Evolutionary conservation across 2,329 filamentous ascomycete species (phyloP).

Genomic region (Madurella mycetomatis): DNA sequence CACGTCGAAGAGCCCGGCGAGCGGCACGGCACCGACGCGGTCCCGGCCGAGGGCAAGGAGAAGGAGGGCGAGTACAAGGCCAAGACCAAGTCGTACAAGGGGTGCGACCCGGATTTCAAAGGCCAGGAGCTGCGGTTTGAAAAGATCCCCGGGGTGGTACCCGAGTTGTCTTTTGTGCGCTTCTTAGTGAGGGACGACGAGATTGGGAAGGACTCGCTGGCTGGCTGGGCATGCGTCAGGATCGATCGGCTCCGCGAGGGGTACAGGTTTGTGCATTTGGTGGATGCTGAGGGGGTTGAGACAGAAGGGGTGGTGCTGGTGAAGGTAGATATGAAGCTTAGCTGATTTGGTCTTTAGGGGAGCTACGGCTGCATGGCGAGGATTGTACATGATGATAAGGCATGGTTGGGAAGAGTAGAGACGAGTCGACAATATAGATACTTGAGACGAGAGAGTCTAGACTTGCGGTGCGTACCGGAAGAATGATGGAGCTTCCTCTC

Average conservation of each 20-base stretch:
- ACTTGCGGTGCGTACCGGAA: too few species aligned
- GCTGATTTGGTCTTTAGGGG: background rate
- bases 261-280: conserved; percentile 71
- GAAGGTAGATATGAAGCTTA: conserved; percentile 60
- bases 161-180: conserved; percentile 68
- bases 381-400: background rate
- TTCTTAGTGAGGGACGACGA: conserved; percentile 89
- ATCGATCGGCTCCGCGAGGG: conserved; percentile 75
- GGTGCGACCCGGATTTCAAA: conserved; percentile 59
- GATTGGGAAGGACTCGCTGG: conserved; percentile 69
- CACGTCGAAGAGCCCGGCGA: conserved; percentile 68
- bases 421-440: too few species aligned
- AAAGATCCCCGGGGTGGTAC: conserved; percentile 52
- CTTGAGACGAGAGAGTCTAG: too few species aligned
- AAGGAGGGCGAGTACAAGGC: conserved; percentile 53
- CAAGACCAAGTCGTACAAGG: conserved; percentile 53
- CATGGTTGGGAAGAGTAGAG: too few species aligned
- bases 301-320: conserved; percentile 69
- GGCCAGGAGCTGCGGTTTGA: conserved; percentile 56
- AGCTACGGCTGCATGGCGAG: background rate
- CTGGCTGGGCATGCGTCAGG: conserved; percentile 84
- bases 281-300: conserved; percentile 59
- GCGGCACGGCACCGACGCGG: conserved; percentile 39
- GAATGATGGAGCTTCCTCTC: too few species aligned
- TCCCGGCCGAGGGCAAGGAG: conserved; percentile 41